Base-by-base conservation (phyloP, 768 basidiomycete genomes). In the Phlebiopsis gigantea region DNA sequence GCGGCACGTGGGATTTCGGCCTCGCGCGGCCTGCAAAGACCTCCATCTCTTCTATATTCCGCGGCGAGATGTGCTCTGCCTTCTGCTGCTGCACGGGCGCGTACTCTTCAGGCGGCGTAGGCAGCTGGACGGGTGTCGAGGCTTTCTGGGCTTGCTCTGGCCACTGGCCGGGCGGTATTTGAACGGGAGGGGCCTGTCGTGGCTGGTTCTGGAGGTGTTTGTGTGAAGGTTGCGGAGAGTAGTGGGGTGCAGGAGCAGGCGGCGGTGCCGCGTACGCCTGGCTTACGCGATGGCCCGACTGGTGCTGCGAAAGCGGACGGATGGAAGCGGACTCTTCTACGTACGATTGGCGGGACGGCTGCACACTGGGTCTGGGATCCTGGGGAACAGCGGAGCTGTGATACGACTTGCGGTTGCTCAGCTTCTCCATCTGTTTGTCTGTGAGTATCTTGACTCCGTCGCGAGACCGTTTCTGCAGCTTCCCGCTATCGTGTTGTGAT, bases 91-190 rank as follows among this genome's bases (percentile, higher is more conserved):
- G 76, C 71, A 50, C 71, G 72, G 42, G 72, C 61, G 8, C 77
- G 77, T 79, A 77, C 30, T 74, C 69, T 21, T 74, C 74, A 0
- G 76, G 72, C 12, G 68, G 59, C 15, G 68, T 59, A 3, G 61
- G 63, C 19, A 66, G 59, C 26, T 61, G 29, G 41, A 59, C 55
- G 12, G 34, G 34, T 17, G 47, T 44, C 63, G 49, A 39, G 24
- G 10, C 31, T 30, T 30, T 24, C 21, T 39, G 5, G 34, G 34
- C 12, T 24, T 41, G 50, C 31, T 51, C 50, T 19, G 56, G 61
- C 24, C 49, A 58, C 57, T 50, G 70, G 64, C 26, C 65, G 66
- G 5, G 64, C 56, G n/a, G 68, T 52, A 51, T 34, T 31, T 51
- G 34, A 19, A 10, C 19, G 12, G 50, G 50, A 29, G 30, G 7